phyloP scores from a whole-genome alignment of 1,284 basidiomycete genomes.

The Pseudozyma flocculosa region DNA sequence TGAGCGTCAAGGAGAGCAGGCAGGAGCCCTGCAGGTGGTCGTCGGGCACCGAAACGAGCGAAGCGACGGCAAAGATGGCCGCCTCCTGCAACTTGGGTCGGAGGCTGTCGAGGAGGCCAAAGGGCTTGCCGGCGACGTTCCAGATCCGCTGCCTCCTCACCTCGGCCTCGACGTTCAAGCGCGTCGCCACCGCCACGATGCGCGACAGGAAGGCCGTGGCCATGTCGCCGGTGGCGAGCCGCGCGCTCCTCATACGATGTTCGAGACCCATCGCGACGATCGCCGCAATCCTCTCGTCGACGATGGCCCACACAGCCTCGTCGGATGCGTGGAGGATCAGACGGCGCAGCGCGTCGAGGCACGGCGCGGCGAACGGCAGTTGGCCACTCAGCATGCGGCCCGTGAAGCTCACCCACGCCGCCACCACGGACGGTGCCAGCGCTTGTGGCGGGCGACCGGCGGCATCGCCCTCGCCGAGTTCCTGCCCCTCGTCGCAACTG shows the following conservation, averaged over 20 bases:
- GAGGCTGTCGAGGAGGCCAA: slow-evolving; percentile 8
- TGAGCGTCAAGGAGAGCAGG: slow-evolving; percentile 29
- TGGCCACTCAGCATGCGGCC: neutral
- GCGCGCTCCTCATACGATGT: neutral
- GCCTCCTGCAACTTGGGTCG: slow-evolving; percentile 24
- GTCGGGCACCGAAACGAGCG: slow-evolving; percentile 18
- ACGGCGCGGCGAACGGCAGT: neutral
- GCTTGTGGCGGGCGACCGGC: neutral
- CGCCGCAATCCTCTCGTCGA: neutral
- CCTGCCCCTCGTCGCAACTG: neutral
- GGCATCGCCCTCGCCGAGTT: neutral
- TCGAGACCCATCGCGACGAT: neutral
- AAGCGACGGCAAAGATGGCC: slow-evolving; percentile 26
- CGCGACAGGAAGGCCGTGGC: neutral
- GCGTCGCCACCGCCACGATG: neutral
- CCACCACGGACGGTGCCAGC: neutral
- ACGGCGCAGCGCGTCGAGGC: neutral
- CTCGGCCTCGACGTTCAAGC: neutral
- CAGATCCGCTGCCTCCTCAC: neutral
- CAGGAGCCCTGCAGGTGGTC: slow-evolving; percentile 33
- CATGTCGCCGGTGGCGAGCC: neutral
- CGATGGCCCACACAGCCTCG: neutral
- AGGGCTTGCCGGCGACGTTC: slow-evolving; percentile 12
- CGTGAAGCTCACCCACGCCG: neutral
- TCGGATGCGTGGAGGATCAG: neutral